A percentile compares a stretch with the other conserved stretches of the same genome.
Evolutionary conservation across 129 eudicot species (phyloP).

Genomic region (Artemisia annua): DNA sequence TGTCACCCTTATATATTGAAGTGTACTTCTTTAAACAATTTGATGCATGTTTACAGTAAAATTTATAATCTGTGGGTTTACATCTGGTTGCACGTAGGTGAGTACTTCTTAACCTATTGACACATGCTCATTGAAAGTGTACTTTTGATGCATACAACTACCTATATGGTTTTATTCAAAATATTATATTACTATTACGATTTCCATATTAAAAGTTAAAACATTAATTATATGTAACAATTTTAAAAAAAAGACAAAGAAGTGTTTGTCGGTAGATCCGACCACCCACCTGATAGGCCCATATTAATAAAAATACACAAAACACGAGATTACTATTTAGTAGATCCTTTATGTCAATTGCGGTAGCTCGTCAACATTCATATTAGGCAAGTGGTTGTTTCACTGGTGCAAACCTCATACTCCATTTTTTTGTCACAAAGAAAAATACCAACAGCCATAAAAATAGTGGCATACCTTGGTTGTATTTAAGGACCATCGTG

Average conservation of each 20-base stretch:
- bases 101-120: too few relatives aligned
- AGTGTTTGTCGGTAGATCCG: background rate
- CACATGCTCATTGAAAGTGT: background rate
- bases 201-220: background rate
- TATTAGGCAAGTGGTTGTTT: background rate
- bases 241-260: background rate
- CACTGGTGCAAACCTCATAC: background rate
- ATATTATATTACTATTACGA: background rate
- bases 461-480: constrained; percentile 46
- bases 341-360: background rate
- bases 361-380: background rate
- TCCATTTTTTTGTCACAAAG: background rate
- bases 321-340: background rate
- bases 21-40: too few relatives aligned
- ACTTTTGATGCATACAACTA: background rate
- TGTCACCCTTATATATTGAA: too few relatives aligned
- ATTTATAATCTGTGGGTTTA: too few relatives aligned
- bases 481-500: constrained; percentile 83
- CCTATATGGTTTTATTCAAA: background rate
- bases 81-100: too few relatives aligned
- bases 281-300: background rate
- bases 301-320: too few relatives aligned
- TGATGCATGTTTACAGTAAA: too few relatives aligned
- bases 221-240: too few relatives aligned
- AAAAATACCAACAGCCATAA: constrained; percentile 1